Percentiles rank a stretch among this genome's conserved stretches.
These are phyloP conservation scores for Cerioporus squamosus DNA, from an alignment of 1,284 basidiomycete species.

Conservation along the genomic window DNA sequence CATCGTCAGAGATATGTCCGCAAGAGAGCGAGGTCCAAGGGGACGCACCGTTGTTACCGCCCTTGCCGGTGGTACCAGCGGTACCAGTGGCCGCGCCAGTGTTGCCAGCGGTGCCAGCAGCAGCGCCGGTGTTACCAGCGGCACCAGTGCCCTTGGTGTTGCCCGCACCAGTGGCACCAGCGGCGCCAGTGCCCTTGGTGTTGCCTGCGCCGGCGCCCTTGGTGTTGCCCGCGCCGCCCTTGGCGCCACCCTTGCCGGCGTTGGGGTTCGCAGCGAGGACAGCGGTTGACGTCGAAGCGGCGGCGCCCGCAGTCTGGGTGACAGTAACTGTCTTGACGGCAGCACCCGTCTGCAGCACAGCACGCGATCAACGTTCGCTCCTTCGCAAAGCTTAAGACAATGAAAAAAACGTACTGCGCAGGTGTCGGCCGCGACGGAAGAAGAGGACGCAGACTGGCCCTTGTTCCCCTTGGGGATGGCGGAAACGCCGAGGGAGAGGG, in stretches of 20 bases:
- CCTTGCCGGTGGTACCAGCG: background rate
- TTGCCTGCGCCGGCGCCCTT: too few relatives aligned
- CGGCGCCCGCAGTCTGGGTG: constrained; percentile 25
- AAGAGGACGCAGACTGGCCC: background rate
- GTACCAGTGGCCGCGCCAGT: background rate
- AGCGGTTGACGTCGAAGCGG: constrained; percentile 13
- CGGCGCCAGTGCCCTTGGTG: too few relatives aligned
- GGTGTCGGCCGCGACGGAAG: background rate
- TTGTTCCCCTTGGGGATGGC: constrained; percentile 20
- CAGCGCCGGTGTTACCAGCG: background rate
- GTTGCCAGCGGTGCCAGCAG: background rate
- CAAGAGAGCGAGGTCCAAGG: background rate
- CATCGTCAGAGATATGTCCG: background rate
- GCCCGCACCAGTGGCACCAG: too few relatives aligned
- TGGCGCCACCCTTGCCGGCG: constrained; percentile 10
- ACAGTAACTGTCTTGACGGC: constrained; percentile 25
- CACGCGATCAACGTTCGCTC: constrained; percentile 1
- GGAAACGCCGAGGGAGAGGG: constrained; percentile 29
- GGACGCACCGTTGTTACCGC: background rate
- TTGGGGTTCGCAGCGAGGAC: constrained; percentile 19
- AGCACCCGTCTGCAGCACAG: background rate
- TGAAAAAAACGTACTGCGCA: constrained; percentile 13
- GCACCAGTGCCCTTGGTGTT: too few relatives aligned
- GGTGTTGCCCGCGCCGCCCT: too few relatives aligned
- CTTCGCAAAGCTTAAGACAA: constrained; percentile 11